These are phyloP conservation scores for Lentinula guzmanii DNA, from an alignment of 768 basidiomycete species.

Conservation along the genomic window DNA sequence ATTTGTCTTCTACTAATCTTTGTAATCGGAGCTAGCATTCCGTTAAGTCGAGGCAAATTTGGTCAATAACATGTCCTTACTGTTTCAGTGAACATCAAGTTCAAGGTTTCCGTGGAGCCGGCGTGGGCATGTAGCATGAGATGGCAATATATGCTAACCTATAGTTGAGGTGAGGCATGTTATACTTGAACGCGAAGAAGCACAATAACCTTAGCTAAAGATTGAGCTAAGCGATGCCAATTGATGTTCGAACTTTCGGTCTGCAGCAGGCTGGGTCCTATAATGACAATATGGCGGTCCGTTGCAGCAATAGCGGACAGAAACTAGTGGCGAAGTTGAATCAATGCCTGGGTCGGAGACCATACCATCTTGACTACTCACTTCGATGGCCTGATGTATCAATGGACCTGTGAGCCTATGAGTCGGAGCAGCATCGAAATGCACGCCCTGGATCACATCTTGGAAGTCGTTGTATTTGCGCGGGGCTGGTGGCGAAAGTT, in stretches of 20 bases:
- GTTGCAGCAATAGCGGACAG: conserved; percentile 12
- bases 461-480: not conserved
- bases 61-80: conserved; percentile 21
- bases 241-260: conserved; percentile 15
- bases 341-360: not conserved
- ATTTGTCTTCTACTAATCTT: conserved; percentile 29
- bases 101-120: conserved; percentile 32
- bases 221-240: conserved; percentile 30
- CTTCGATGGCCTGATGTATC: not conserved
- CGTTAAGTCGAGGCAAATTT: not conserved
- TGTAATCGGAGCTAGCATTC: conserved; percentile 31
- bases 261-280: conserved; percentile 38
- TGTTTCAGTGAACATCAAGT: conserved; percentile 41
- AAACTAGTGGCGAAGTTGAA: not conserved
- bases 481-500: not conserved
- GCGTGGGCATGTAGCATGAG: conserved; percentile 44
- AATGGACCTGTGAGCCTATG: not conserved
- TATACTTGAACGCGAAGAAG: conserved; percentile 7
- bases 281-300: conserved; percentile 48
- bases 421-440: not conserved
- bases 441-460: not conserved
- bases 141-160: conserved; percentile 56
- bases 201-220: conserved; percentile 37
- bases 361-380: not conserved
- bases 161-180: conserved; percentile 9